Evolutionary conservation across 78 protist genomes (phyloP), one percentile per base, ranked within the genome.

Genomic region (Bigelowiella natans): DNA sequence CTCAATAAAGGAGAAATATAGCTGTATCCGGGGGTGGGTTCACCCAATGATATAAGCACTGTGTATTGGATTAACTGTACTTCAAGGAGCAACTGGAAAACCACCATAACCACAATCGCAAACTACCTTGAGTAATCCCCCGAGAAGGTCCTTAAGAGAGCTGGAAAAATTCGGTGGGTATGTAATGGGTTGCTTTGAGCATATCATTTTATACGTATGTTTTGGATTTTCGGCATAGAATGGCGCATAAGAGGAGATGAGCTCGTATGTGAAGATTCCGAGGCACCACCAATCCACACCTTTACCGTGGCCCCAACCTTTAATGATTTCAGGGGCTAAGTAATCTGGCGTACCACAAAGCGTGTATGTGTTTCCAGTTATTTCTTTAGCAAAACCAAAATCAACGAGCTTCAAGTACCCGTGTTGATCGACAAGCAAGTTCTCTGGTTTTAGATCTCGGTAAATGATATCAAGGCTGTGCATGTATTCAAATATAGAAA

Each of bases 261-360:
- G 28, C 29, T 63, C 82, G 82, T 63, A 63, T n/a, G 29, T 63
- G 36, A 63, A 63, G 29, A 63, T 63, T 38, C 96, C 98, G 82
- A 97, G 34, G 18, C 97, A 94, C 98, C 99, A 97, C 98, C 98
- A 97, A 93, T 97, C 99, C 0, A 97, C 97, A 0, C 95, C 97
- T 39, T 97, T 96, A 29, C 97, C 95, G 93, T 96, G 97, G 64
- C 96, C 97, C 88, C 90, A 94, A 39, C 88, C n/a, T 86, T 92
- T 94, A 39, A 96, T 94, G 40, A 96, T 93, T 90, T 96, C 97
- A 0, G 97, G 97, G 1, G 97, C 96, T 31, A 97, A 90, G 34
- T 95, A 93, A 82, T 97, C 98, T 0, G 98, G 97, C 1, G 98
- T 96, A 1, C 98, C 98, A 83, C 98, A 96, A 40, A 95, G 95